A percentile compares a stretch with the other conserved stretches of the same genome.
phyloP scores from a whole-genome alignment of 2,329 filamentous ascomycete species.

The Knufia petricola region DNA sequence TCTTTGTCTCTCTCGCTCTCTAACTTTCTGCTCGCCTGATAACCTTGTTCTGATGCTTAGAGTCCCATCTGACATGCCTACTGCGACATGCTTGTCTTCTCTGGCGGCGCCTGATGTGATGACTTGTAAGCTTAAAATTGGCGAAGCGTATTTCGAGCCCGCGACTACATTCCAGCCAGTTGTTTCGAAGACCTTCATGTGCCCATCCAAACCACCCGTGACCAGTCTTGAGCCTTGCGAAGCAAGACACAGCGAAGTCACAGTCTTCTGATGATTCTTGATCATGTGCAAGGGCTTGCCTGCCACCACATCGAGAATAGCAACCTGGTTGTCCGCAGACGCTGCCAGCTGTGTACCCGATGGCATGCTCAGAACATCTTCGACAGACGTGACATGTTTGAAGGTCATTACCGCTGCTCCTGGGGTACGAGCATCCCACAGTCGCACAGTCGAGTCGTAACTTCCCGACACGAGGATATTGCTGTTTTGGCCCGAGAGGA shows the following conservation, averaged over 20 bases:
- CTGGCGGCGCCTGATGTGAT: constrained; percentile 57
- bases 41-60: constrained; percentile 83
- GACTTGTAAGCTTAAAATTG: constrained; percentile 74
- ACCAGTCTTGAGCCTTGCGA: constrained; percentile 73
- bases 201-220: constrained; percentile 82
- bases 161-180: constrained; percentile 93
- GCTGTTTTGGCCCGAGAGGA: constrained; percentile 63
- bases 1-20: constrained; percentile 65
- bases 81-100: constrained; percentile 85
- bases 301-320: constrained; percentile 84
- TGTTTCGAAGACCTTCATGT: constrained; percentile 95
- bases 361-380: constrained; percentile 77
- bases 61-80: constrained; percentile 91
- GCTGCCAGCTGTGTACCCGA: constrained; percentile 80
- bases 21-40: constrained; percentile 68
- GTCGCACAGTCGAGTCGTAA: constrained; percentile 84
- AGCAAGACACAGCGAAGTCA: constrained; percentile 75
- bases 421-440: constrained; percentile 82
- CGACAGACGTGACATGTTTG: constrained; percentile 82
- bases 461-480: constrained; percentile 79
- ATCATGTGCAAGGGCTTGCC: constrained; percentile 79
- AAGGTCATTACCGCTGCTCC: constrained; percentile 74
- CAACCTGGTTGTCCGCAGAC: constrained; percentile 75
- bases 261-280: constrained; percentile 94
- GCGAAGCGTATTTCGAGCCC: constrained; percentile 84